Evolutionary conservation across 1,284 basidiomycete species (phyloP).

Genomic region (Fomitiporia mediterranea): DNA sequence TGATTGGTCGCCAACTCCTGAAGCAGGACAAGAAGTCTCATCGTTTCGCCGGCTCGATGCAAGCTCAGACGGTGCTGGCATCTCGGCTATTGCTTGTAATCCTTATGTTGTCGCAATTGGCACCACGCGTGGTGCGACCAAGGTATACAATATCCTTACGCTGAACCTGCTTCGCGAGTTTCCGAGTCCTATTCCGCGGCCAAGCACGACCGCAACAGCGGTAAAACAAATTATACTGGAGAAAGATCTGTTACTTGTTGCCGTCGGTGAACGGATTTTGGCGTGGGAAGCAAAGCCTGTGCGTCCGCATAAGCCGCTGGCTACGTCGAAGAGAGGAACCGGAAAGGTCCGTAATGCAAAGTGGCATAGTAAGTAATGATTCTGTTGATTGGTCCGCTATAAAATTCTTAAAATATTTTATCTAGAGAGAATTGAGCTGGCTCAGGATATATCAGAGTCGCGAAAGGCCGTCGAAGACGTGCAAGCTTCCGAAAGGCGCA

Average conservation of each 20-base stretch:
- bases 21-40: conserved; percentile 21
- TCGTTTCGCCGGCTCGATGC: conserved; percentile 52
- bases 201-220: conserved; percentile 37
- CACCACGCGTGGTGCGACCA: conserved; percentile 56
- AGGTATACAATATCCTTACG: conserved; percentile 65
- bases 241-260: conserved; percentile 57
- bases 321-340: conserved; percentile 30
- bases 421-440: conserved; percentile 59
- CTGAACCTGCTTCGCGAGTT: conserved; percentile 54
- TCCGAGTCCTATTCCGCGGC: conserved; percentile 40
- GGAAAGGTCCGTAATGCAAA: conserved; percentile 38
- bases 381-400: conserved; percentile 25
- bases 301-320: conserved; percentile 28
- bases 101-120: conserved; percentile 56
- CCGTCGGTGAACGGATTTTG: conserved; percentile 59
- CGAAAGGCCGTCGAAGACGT: conserved; percentile 49
- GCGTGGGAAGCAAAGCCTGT: conserved; percentile 64
- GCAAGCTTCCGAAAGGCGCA: conserved; percentile 32
- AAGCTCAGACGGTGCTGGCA: conserved; percentile 38
- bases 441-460: conserved; percentile 62
- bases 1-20: conserved; percentile 6
- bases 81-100: conserved; percentile 63
- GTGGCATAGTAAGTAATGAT: conserved; percentile 44
- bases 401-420: conserved; percentile 10
- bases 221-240: conserved; percentile 64